Percentiles rank a stretch among this genome's conserved stretches.
Conservation (phyloP, 768 basidiomycete genomes). For the Glaciozyma antarctica region DNA sequence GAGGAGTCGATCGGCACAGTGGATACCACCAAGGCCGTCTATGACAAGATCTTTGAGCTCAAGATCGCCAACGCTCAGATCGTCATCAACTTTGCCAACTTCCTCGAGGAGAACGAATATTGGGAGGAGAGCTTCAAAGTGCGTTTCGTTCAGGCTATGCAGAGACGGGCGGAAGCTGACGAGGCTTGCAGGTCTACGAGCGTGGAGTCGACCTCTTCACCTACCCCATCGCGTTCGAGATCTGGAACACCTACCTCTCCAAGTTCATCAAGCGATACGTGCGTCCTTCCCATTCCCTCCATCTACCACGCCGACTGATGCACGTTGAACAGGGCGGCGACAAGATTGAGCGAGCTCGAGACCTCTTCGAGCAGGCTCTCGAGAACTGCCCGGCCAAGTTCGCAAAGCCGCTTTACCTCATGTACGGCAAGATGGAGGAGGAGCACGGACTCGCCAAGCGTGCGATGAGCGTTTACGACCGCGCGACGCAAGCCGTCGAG, state of each 20-base stretch:
- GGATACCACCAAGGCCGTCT: conserved; percentile 80
- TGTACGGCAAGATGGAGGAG: conserved; percentile 94
- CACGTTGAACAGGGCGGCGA: conserved; percentile 58
- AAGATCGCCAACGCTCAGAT: conserved; percentile 97
- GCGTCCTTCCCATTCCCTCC: conserved; percentile 38
- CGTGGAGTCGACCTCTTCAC: conserved; percentile 95
- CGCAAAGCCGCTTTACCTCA: conserved; percentile 86
- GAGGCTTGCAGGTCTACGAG: conserved; percentile 75
- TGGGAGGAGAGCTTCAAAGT: conserved; percentile 99
- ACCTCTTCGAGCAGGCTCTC: conserved; percentile 93
- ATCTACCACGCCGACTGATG: background rate
- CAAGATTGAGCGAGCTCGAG: conserved; percentile 90
- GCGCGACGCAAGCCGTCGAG: conserved; percentile 74
- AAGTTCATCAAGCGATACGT: conserved; percentile 97
- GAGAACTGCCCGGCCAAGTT: conserved; percentile 93
- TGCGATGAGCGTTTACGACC: conserved; percentile 89
- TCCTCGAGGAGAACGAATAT: conserved; percentile 95
- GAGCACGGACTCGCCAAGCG: conserved; percentile 90
- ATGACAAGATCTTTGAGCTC: conserved; percentile 91
- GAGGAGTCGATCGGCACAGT: conserved; percentile 95
- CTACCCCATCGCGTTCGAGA: conserved; percentile 94
- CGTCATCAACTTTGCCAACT: conserved; percentile 92
- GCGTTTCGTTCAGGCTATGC: conserved; percentile 8
- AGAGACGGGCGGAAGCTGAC: background rate
- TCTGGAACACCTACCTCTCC: conserved; percentile 97